Evolutionary conservation across 345 rosid genomes (phyloP).

Genomic region (Aurinia saxatilis): DNA sequence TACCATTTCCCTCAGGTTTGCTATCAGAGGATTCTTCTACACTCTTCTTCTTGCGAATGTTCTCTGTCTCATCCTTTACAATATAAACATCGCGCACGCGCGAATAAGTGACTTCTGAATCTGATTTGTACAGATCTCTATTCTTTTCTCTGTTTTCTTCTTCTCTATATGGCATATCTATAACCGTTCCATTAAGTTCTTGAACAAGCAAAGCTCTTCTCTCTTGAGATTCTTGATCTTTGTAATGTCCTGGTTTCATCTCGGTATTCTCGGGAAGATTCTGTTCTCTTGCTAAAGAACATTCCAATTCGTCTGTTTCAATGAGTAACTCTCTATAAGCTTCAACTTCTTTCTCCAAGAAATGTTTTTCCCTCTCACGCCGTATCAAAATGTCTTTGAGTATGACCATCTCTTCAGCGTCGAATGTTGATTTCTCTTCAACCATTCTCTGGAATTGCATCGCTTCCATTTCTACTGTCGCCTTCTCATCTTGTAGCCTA

Average conservation of each 20-base stretch:
- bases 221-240: constrained; percentile 23
- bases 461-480: constrained; percentile 59
- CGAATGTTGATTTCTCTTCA: constrained; percentile 69
- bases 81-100: constrained; percentile 26
- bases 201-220: constrained; percentile 35
- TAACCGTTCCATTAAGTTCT: constrained; percentile 33
- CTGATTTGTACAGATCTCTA: constrained; percentile 20
- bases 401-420: constrained; percentile 67
- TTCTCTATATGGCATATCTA: constrained; percentile 16
- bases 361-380: constrained; percentile 68
- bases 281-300: constrained; percentile 1
- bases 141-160: neutral
- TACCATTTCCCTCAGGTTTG: constrained; percentile 27
- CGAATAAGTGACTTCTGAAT: constrained; percentile 25
- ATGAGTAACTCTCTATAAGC: constrained; percentile 36
- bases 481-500: constrained; percentile 68
- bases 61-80: constrained; percentile 28
- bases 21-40: constrained; percentile 15
- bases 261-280: neutral
- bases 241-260: constrained; percentile 18
- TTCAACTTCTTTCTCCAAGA: constrained; percentile 71
- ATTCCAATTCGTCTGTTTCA: constrained; percentile 30
- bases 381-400: constrained; percentile 64
- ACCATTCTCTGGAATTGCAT: constrained; percentile 70
- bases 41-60: constrained; percentile 22